phyloP scores from a whole-genome alignment of 208 protist genomes.

The Leishmania tropica region DNA sequence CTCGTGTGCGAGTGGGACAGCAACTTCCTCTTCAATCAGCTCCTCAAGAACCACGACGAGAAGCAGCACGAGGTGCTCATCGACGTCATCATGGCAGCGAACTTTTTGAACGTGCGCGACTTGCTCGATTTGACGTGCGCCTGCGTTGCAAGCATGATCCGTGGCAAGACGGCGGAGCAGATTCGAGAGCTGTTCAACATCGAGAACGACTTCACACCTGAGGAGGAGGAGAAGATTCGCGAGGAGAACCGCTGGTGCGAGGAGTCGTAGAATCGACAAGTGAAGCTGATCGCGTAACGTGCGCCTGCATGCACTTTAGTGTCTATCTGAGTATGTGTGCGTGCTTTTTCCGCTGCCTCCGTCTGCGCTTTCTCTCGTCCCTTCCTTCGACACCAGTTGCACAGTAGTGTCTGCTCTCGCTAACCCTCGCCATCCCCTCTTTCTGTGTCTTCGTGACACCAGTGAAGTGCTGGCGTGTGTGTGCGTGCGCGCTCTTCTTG shows the following conservation, averaged over 20 bases:
- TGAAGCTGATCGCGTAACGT: background rate
- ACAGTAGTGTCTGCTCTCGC: background rate
- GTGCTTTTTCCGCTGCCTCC: background rate
- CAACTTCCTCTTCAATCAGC: conserved; percentile 81
- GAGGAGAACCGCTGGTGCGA: conserved; percentile 91
- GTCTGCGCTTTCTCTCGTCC: background rate
- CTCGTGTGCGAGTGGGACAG: conserved; percentile 91
- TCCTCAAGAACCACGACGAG: conserved; percentile 83
- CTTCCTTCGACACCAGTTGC: background rate
- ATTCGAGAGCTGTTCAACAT: conserved; percentile 95
- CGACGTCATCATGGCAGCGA: conserved; percentile 94
- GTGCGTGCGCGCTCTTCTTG: background rate
- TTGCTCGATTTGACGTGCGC: conserved; percentile 94
- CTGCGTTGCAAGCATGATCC: conserved; percentile 94
- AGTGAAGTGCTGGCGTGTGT: background rate
- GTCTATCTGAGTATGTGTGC: background rate
- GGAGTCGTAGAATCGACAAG: conserved; percentile 49
- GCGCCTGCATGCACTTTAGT: background rate
- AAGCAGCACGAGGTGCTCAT: conserved; percentile 91
- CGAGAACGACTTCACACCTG: conserved; percentile 95
- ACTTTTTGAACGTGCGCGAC: conserved; percentile 95
- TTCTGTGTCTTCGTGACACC: background rate
- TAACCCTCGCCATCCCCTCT: background rate
- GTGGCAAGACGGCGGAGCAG: conserved; percentile 94
- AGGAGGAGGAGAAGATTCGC: conserved; percentile 93